A percentile compares a stretch with the other conserved stretches of the same genome.
phyloP scores from a whole-genome alignment of 2,329 filamentous ascomycete genomes.

The Trichophyton rubrum region DNA sequence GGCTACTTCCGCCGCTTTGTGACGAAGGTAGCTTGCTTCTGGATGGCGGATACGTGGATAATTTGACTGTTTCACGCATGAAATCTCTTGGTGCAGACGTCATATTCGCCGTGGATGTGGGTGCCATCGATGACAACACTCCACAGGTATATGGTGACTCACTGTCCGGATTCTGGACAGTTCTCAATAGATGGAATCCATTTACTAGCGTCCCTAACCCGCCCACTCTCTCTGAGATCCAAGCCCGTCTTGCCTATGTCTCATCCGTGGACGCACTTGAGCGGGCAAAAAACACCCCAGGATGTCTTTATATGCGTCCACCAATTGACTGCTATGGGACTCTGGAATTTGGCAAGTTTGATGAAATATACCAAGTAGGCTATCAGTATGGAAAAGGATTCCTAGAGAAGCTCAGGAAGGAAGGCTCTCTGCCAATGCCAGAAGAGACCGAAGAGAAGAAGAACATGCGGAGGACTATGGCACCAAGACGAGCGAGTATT shows the following conservation, averaged over 20 bases:
- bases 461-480: slow-evolving; percentile 64
- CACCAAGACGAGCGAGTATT: slow-evolving; percentile 65
- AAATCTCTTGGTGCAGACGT: slow-evolving; percentile 83
- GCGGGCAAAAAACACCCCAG: slow-evolving; percentile 76
- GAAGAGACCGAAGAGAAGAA: slow-evolving; percentile 68
- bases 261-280: slow-evolving; percentile 90
- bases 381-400: slow-evolving; percentile 77
- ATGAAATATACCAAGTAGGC: slow-evolving; percentile 86
- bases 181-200: slow-evolving; percentile 93
- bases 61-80: slow-evolving; percentile 94
- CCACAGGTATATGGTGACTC: slow-evolving; percentile 91
- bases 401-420: slow-evolving; percentile 59
- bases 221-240: slow-evolving; percentile 88
- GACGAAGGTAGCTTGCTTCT: slow-evolving; percentile 95
- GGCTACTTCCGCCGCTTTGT: slow-evolving; percentile 81
- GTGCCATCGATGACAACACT: slow-evolving; percentile 77
- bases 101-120: slow-evolving; percentile 93
- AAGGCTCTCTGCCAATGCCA: slow-evolving; percentile 59
- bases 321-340: slow-evolving; percentile 90
- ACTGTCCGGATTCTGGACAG: slow-evolving; percentile 87
- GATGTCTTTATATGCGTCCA: slow-evolving; percentile 92
- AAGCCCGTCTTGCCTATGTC: slow-evolving; percentile 87
- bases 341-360: slow-evolving; percentile 91
- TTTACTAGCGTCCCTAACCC: slow-evolving; percentile 82
- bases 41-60: slow-evolving; percentile 94